phyloP scores from a whole-genome alignment of 1,139 yeast species.

The Candida sp. region DNA sequence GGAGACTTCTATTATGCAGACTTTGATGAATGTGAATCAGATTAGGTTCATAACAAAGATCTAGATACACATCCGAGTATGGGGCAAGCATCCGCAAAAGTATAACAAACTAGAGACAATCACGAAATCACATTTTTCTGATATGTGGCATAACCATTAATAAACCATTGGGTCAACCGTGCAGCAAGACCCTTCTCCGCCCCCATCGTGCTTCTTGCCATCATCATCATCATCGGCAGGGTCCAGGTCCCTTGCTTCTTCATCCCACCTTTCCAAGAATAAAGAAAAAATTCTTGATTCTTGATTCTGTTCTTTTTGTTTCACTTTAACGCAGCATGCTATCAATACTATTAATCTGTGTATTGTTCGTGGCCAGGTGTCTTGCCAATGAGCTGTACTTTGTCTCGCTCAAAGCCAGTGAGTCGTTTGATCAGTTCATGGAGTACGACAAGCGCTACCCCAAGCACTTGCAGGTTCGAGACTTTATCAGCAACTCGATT shows the following conservation, averaged over 20 bases:
- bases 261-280: neutral
- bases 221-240: neutral
- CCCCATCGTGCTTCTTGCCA: no score
- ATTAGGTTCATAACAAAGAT: neutral
- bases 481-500: constrained; percentile 47
- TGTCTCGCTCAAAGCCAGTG: constrained; percentile 29
- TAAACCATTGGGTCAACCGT: neutral
- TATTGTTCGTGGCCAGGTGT: constrained; percentile 2
- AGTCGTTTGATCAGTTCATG: constrained; percentile 43
- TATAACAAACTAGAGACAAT: neutral
- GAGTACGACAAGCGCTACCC: constrained; percentile 39
- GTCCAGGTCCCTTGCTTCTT: neutral
- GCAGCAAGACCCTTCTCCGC: neutral
- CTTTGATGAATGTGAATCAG: neutral
- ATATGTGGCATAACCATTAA: neutral
- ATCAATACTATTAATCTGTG: neutral
- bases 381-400: constrained; percentile 20
- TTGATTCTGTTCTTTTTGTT: neutral
- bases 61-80: neutral
- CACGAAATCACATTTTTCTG: neutral
- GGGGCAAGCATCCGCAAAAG: neutral
- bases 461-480: constrained; percentile 37
- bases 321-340: neutral
- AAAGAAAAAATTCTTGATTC: neutral
- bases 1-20: constrained; percentile 1